Percentiles rank a stretch among this genome's conserved stretches.
Conservation (phyloP, 352 stramenopile genomes). For the Pythium biforme region DNA sequence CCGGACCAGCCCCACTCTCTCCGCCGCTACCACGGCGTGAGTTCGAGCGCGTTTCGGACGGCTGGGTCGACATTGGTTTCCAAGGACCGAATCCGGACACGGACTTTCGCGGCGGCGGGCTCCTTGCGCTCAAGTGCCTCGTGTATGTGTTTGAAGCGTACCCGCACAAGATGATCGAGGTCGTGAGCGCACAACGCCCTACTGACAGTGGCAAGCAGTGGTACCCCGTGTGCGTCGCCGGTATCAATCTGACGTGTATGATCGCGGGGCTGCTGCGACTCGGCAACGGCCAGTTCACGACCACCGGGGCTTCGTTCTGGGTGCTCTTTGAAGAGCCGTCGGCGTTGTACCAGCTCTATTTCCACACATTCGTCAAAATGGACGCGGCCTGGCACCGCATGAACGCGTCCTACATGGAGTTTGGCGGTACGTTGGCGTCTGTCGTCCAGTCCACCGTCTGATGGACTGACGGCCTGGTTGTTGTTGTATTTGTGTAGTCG, state of each 20-base stretch:
- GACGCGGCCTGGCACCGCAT: constrained; percentile 75
- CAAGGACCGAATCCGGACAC: constrained; percentile 77
- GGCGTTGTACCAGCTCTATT: constrained; percentile 85
- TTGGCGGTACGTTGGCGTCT: constrained; percentile 75
- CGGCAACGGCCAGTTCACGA: constrained; percentile 54
- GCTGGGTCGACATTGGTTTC: constrained; percentile 78
- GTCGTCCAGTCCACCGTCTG: background rate
- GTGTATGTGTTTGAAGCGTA: constrained; percentile 80
- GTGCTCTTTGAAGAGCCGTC: constrained; percentile 77
- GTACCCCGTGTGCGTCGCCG: constrained; percentile 81
- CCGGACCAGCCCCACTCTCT: background rate
- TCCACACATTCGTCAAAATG: constrained; percentile 76
- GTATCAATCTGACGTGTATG: constrained; percentile 85
- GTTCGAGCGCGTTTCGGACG: constrained; percentile 48
- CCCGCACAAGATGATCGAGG: constrained; percentile 60
- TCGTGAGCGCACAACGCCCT: constrained; percentile 53
- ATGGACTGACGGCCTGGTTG: no score
- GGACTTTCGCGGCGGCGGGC: constrained; percentile 78
- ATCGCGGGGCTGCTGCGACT: constrained; percentile 66
- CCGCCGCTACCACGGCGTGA: constrained; percentile 10
- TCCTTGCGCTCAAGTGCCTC: constrained; percentile 83
- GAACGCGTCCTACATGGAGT: constrained; percentile 87
- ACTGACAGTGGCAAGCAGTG: constrained; percentile 45
- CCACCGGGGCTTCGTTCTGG: constrained; percentile 53
- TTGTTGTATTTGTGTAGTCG: constrained; percentile 38